Conservation (phyloP, 306 rosid species). For the Oxytropis ochrocephala region DNA sequence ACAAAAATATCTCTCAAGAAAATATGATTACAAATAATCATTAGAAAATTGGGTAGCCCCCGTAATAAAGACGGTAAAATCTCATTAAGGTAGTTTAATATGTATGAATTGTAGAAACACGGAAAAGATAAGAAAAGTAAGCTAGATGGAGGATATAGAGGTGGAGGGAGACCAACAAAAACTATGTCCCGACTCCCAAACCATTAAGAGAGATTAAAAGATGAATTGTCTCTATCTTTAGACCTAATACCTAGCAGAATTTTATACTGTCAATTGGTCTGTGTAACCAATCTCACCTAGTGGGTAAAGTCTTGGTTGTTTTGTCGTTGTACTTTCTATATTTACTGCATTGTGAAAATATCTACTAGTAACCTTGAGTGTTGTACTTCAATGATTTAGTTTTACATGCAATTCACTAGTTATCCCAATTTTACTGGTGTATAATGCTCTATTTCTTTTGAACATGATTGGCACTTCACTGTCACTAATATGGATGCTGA, state of each 20-base stretch:
- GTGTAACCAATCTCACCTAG: neutral
- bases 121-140: neutral
- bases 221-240: neutral
- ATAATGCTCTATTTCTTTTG: neutral
- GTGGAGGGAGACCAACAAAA: neutral
- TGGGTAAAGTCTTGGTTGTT: neutral
- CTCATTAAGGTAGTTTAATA: neutral
- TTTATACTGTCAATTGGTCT: neutral
- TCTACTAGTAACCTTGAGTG: neutral
- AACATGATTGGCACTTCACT: neutral
- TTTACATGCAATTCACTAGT: neutral
- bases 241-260: neutral
- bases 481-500: neutral
- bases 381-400: neutral
- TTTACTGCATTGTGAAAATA: neutral
- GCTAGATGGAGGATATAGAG: neutral
- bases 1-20: too few relatives aligned
- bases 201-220: neutral
- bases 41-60: neutral
- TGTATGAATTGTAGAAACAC: too few relatives aligned
- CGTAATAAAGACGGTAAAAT: neutral
- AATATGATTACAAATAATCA: neutral
- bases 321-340: neutral
- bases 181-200: neutral
- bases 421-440: neutral